Percentiles rank a stretch among this genome's conserved stretches.
Evolutionary conservation across 2,329 filamentous ascomycete genomes (phyloP).

Genomic region (Botrytis elliptica): DNA sequence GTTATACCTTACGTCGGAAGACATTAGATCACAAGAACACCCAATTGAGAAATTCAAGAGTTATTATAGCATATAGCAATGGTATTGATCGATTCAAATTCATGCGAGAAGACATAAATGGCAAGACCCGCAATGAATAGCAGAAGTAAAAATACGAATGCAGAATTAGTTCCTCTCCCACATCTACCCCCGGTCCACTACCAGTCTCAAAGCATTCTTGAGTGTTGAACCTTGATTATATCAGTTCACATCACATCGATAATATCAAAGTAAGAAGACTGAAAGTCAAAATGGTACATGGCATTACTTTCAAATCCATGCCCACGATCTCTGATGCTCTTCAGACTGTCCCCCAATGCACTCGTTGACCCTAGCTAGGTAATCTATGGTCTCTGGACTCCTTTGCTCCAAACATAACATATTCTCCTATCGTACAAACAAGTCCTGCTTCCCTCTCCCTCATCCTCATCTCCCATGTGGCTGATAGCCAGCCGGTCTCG

Average conservation of each 20-base stretch:
- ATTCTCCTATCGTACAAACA: constrained; percentile 19
- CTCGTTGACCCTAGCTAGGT: neutral
- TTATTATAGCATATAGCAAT: constrained; percentile 14
- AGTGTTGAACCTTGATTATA: neutral
- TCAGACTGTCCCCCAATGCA: constrained; percentile 5
- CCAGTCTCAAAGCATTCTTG: neutral
- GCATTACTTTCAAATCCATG: constrained; percentile 13
- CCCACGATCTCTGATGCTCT: constrained; percentile 2
- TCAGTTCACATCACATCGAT: neutral
- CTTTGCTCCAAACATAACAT: neutral
- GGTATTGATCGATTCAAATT: neutral
- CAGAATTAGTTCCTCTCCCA: neutral
- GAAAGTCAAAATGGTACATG: constrained; percentile 14
- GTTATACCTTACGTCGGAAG: neutral
- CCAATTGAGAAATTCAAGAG: neutral
- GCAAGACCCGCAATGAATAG: neutral
- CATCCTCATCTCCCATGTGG: neutral
- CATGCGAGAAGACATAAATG: neutral
- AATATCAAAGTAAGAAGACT: neutral
- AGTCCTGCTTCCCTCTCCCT: neutral
- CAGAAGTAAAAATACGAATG: neutral
- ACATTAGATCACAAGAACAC: neutral
- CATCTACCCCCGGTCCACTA: neutral
- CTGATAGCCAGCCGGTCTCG: neutral
- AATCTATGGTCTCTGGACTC: neutral